Evolutionary conservation across 2,329 filamentous ascomycete genomes (phyloP), one percentile per base, ranked within the genome.

Genomic region (Pseudogymnoascus sp.): DNA sequence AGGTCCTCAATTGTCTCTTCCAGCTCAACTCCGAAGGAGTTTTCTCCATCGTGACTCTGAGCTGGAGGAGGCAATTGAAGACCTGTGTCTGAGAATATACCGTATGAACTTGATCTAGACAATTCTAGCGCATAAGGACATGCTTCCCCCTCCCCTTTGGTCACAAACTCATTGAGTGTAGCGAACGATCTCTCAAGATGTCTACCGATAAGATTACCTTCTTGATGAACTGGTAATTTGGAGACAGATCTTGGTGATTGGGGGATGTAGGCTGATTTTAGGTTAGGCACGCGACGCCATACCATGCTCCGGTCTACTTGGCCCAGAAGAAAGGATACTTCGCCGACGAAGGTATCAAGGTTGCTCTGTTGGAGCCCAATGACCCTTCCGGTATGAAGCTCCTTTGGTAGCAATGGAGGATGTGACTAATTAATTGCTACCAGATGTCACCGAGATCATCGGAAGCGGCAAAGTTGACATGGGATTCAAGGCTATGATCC

Each of bases 201-300:
- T 84, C 88, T 73, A 90, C 87, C 75, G 88, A 91, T 74, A 91
- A 91, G 84, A 90, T 92, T 71, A 91, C 88, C 60, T 92, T 91
- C 78, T 80, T 91, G 73, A 89, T 87, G 77, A 91, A 92, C 81
- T 92, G 88, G 88, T 90, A 83, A 72, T 62, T 29, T 31, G 37
- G 15, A 68, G 65, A 44, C 36, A 47, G 31, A 31, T 57, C 54
- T 44, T 33, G 47, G 10, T 35, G 15, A 50, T 40, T 60, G 36
- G 64, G 29, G 35, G 29, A 31, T 24, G 60, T 62, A 60, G 54
- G 50, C 64, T 65, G 66, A 69, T 75, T 36, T 70, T 75, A 68
- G 67, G 35, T 54, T 69, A 90, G 88, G 88, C 88, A 90, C 76
- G 88, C 88, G 59, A 91, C 88, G 73, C 87, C 88, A 65, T 92